phyloP scores from a whole-genome alignment of 352 stramenopile species.

The Globisporangium megalacanthum region DNA sequence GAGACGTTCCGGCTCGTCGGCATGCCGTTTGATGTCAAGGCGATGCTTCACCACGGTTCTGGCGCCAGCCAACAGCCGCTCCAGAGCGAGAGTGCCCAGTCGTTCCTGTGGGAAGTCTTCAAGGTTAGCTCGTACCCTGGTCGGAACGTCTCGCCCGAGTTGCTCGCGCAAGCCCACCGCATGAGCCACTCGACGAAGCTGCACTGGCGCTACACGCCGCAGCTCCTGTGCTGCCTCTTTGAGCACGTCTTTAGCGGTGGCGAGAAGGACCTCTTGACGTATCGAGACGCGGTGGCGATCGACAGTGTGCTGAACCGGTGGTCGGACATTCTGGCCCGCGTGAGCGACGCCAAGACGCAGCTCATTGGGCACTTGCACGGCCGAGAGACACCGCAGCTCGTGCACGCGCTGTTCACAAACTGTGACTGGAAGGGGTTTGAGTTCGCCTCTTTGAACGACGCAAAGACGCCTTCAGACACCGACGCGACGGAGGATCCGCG shows the following conservation, averaged over 20 bases:
- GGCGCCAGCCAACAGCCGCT: background rate
- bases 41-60: slow-evolving; percentile 23
- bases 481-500: background rate
- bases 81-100: slow-evolving; percentile 17
- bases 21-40: slow-evolving; percentile 45
- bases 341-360: slow-evolving; percentile 56
- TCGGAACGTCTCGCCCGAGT: slow-evolving; percentile 22
- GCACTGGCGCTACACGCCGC: slow-evolving; percentile 62
- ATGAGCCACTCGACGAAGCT: slow-evolving; percentile 38
- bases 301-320: slow-evolving; percentile 49
- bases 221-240: slow-evolving; percentile 53
- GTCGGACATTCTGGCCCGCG: slow-evolving; percentile 37
- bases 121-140: slow-evolving; percentile 32
- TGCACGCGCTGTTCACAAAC: slow-evolving; percentile 44
- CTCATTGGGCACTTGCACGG: slow-evolving; percentile 55
- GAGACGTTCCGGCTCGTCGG: slow-evolving; percentile 66
- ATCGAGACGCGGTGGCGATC: slow-evolving; percentile 36
- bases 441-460: slow-evolving; percentile 13
- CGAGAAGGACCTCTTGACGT: slow-evolving; percentile 48
- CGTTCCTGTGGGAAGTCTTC: slow-evolving; percentile 58
- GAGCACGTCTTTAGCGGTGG: slow-evolving; percentile 46
- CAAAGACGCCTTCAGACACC: too few relatives aligned
- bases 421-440: slow-evolving; percentile 72
- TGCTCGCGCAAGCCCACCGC: slow-evolving; percentile 41
- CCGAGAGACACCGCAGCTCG: slow-evolving; percentile 49